Conservation (phyloP, 176 grass and related monocot species). For the Typha latifolia region DNA sequence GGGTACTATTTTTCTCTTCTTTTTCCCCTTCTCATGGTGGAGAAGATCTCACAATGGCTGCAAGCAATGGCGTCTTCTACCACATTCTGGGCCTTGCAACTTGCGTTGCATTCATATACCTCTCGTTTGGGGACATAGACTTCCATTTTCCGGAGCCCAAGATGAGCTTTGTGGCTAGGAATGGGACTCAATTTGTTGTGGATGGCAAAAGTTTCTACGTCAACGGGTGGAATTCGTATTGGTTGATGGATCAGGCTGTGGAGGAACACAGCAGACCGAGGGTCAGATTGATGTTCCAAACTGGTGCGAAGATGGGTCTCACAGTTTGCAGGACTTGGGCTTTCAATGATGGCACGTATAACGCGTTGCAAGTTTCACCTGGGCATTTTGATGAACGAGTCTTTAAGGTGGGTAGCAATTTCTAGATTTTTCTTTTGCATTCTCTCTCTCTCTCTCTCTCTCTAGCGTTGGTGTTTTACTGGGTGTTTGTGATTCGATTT, state of each 20-base stretch:
- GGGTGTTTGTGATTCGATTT: too few relatives aligned
- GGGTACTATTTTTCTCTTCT: neutral
- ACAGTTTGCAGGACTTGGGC: constrained; percentile 98
- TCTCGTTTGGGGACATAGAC: constrained; percentile 52
- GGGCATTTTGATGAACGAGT: constrained; percentile 80
- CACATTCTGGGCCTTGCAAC: constrained; percentile 59
- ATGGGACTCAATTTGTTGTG: constrained; percentile 48
- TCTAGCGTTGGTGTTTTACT: neutral
- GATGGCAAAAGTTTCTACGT: constrained; percentile 60
- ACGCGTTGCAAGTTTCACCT: constrained; percentile 73
- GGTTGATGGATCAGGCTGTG: constrained; percentile 91
- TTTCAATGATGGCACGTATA: constrained; percentile 89
- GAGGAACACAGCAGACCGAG: constrained; percentile 48
- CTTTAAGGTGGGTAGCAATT: constrained; percentile 38
- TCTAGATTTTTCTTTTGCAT: neutral
- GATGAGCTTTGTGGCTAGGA: constrained; percentile 65
- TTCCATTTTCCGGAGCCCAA: constrained; percentile 20
- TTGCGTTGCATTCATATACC: constrained; percentile 59
- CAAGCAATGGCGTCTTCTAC: constrained; percentile 49
- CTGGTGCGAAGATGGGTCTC: constrained; percentile 60
- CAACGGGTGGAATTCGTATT: constrained; percentile 99
- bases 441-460: too few relatives aligned
- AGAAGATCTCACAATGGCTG: constrained; percentile 31
- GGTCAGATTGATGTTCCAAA: constrained; percentile 42
- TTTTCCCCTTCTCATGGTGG: neutral